Conservation (phyloP, 352 stramenopile species). For the Phytophthora citricola region DNA sequence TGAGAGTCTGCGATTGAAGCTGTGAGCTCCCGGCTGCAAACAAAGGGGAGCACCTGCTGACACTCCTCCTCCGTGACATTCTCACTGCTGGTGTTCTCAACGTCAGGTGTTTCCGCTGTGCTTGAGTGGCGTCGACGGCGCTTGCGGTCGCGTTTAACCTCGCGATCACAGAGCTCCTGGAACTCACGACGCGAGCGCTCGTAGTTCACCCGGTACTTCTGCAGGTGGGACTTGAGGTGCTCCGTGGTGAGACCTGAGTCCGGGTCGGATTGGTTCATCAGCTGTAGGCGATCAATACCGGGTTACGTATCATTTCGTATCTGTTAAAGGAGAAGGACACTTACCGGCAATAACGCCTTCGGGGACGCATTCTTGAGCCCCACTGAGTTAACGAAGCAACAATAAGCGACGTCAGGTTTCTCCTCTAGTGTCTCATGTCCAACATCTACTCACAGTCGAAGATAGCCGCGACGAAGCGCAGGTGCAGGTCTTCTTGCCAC, state of each 20-base stretch:
- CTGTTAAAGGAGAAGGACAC: constrained; percentile 6
- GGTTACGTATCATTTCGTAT: constrained; percentile 2
- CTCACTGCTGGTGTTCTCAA: constrained; percentile 1
- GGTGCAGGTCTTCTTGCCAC: constrained; percentile 83
- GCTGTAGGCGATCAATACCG: constrained; percentile 25
- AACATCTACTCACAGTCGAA: constrained; percentile 67
- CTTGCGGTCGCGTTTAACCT: constrained; percentile 53
- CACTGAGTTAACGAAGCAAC: constrained; percentile 41
- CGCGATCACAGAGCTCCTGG: constrained; percentile 75
- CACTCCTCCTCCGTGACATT: constrained; percentile 1
- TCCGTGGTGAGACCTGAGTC: constrained; percentile 73
- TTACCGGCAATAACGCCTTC: constrained; percentile 67
- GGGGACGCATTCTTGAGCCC: constrained; percentile 84
- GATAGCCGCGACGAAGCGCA: constrained; percentile 83
- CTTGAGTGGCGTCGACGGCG: constrained; percentile 28
- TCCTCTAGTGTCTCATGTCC: background rate
- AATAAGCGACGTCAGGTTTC: constrained; percentile 1
- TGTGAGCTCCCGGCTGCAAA: background rate
- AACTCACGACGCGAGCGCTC: constrained; percentile 78
- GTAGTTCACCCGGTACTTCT: constrained; percentile 88
- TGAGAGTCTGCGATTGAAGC: constrained; percentile 19
- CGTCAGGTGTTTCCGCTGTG: too few relatives aligned
- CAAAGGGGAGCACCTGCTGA: background rate
- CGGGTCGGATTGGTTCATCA: constrained; percentile 62
- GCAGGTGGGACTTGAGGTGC: constrained; percentile 85